These are phyloP conservation scores for Brasilioporus rufonigricans DNA, from an alignment of 768 basidiomycete genomes.

Conservation along the genomic window DNA sequence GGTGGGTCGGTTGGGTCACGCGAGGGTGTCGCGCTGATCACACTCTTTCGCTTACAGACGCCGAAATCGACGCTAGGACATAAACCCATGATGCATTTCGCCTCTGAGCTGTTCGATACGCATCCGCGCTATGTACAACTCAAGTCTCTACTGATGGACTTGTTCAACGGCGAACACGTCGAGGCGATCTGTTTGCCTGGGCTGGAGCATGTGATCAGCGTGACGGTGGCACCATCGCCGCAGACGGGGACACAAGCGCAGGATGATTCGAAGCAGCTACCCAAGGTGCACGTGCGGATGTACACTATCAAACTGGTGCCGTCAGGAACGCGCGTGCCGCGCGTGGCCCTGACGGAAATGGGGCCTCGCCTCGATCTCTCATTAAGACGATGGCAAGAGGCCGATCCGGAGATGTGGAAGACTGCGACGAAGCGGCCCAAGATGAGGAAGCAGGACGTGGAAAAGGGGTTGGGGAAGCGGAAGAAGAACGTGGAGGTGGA, in stretches of 20 bases:
- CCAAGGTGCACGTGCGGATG: slow-evolving; percentile 84
- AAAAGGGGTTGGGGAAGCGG: slow-evolving; percentile 87
- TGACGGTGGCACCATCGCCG: slow-evolving; percentile 69
- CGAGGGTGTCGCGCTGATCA: not conserved
- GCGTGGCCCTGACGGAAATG: slow-evolving; percentile 82
- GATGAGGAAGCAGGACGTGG: slow-evolving; percentile 83
- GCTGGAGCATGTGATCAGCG: slow-evolving; percentile 83
- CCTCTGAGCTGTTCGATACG: slow-evolving; percentile 91
- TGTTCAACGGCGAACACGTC: slow-evolving; percentile 87
- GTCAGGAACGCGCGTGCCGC: slow-evolving; percentile 78
- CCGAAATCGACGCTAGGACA: slow-evolving; percentile 87
- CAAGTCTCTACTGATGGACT: slow-evolving; percentile 85
- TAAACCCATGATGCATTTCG: slow-evolving; percentile 93
- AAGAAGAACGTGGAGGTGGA: slow-evolving; percentile 95
- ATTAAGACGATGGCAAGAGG: slow-evolving; percentile 68
- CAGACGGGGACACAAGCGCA: not conserved
- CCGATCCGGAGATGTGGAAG: slow-evolving; percentile 80
- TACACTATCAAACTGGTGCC: slow-evolving; percentile 74
- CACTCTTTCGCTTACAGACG: slow-evolving; percentile 39
- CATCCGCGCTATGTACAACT: slow-evolving; percentile 91
- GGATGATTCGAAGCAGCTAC: slow-evolving; percentile 51
- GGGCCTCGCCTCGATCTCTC: slow-evolving; percentile 87
- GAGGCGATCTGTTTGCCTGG: slow-evolving; percentile 82
- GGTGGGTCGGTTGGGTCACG: slow-evolving; percentile 38
- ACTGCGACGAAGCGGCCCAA: slow-evolving; percentile 82